These are phyloP conservation scores for Didymella lethalis DNA, from an alignment of 2,329 filamentous ascomycete genomes.

Conservation along the genomic window DNA sequence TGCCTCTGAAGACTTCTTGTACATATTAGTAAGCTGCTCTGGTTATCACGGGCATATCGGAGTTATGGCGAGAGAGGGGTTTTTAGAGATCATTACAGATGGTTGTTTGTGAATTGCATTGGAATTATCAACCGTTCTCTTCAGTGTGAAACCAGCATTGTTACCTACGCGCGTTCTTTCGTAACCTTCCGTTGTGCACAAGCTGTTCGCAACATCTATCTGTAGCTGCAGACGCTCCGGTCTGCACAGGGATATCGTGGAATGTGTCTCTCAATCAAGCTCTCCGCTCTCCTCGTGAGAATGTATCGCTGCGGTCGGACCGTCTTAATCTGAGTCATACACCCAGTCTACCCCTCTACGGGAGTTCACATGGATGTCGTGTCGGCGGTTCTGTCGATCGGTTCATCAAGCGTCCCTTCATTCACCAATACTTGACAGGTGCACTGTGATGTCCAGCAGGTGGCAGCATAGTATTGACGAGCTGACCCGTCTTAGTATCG, in stretches of 20 bases:
- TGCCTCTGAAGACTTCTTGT: no score
- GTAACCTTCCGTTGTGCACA: not conserved
- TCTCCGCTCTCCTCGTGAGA: not conserved
- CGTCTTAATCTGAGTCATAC: not conserved
- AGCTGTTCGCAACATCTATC: no score
- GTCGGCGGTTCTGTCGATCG: not conserved
- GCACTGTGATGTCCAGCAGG: conserved; percentile 21
- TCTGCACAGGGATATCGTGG: not conserved
- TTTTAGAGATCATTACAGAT: no score
- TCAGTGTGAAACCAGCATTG: not conserved
- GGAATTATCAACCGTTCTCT: not conserved
- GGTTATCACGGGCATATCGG: no score
- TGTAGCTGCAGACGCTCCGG: not conserved
- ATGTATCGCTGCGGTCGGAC: not conserved
- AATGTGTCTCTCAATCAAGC: not conserved
- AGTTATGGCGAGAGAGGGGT: no score
- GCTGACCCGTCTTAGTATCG: conserved; percentile 20
- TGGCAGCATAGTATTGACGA: conserved; percentile 21
- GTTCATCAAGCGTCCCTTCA: not conserved
- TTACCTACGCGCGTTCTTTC: no score
- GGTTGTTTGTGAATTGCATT: not conserved
- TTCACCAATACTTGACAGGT: conserved; percentile 23
- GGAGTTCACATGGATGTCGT: not conserved
- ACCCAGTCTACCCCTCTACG: not conserved
- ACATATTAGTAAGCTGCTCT: no score